Percentiles rank a stretch among this genome's conserved stretches.
Conservation (phyloP, 306 rosid species). For the Trifolium fragiferum region DNA sequence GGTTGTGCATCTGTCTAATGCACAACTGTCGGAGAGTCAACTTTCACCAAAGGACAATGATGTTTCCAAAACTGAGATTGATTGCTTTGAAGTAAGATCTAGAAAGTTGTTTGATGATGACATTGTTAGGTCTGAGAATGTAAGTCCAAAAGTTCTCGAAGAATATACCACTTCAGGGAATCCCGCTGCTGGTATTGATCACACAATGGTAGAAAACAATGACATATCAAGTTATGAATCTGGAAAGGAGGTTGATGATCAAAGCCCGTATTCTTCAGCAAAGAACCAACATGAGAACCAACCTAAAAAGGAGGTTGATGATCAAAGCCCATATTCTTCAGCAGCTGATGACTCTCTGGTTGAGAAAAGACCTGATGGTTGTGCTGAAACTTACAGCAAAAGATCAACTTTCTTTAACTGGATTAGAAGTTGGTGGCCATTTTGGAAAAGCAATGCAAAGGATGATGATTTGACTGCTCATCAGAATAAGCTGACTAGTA, state of each 20-base stretch:
- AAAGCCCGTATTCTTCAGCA: conserved; percentile 22
- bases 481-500: conserved; percentile 37
- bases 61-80: conserved; percentile 41
- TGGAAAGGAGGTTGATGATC: conserved; percentile 15
- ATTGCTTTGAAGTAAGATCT: conserved; percentile 48
- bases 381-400: conserved; percentile 38
- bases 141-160: conserved; percentile 42
- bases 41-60: conserved; percentile 30
- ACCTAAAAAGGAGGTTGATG: conserved; percentile 50
- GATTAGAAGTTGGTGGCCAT: conserved; percentile 55
- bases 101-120: conserved; percentile 42
- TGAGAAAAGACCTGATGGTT: conserved; percentile 44
- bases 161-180: conserved; percentile 38
- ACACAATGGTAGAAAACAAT: conserved; percentile 26
- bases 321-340: conserved; percentile 39
- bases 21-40: conserved; percentile 42
- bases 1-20: conserved; percentile 40
- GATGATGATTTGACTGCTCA: conserved; percentile 42
- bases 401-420: conserved; percentile 49
- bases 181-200: conserved; percentile 43
- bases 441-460: conserved; percentile 45
- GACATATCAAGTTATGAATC: conserved; percentile 15
- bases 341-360: conserved; percentile 39
- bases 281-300: conserved; percentile 40
- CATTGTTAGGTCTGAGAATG: conserved; percentile 41